Evolutionary conservation across 2,329 filamentous ascomycete species (phyloP), one percentile per base, ranked within the genome.

Genomic region (Monilinia fructigena): DNA sequence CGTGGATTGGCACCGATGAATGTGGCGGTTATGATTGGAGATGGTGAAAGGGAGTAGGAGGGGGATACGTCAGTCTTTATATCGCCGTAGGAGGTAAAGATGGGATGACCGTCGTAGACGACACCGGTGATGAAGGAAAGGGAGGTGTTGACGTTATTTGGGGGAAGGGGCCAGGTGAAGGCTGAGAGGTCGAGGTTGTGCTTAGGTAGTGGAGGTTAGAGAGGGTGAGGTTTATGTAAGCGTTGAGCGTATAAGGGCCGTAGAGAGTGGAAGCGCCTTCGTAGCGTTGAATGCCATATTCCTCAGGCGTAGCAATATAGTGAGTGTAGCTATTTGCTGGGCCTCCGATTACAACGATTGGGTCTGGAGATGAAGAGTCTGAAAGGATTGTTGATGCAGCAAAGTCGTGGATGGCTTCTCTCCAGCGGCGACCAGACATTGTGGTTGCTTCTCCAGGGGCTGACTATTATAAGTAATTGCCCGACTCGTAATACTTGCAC

Each of bases 201-300:
- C 82, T 81, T 4, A 96, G 84, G 75, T 89, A 89, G 20, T 82
- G 83, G 4, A 95, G 84, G 76, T 89, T 86, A 0, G 82, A 84
- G n/a, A 93, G 81, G 0, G 92, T 93, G 54, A 94, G 82, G 77
- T 96, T 93, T 79, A 97, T 91, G 79, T 95, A 95, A 0, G 93
- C 94, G 47, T 90, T 86, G 14, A 97, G 83, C 0, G 92, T 91
- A 77, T 93, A 87, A 2, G 85, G 90, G 0, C 94, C 94, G 76
- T 91, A 95, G 2, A 98, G 85, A 0, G 94, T 98, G 8, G 90
- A 94, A 0, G 92, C 94, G n/a, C 93, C 94, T 79, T 98, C 94
- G 78, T 97, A 97, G 12, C 94, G 89, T 79, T 97, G 94, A 55
- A 95, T 82, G 16, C 80, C 79, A 76, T 95, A 96, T 77, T 96